Base-by-base conservation (phyloP, 768 basidiomycete species). In the Leccinum arenicola region DNA sequence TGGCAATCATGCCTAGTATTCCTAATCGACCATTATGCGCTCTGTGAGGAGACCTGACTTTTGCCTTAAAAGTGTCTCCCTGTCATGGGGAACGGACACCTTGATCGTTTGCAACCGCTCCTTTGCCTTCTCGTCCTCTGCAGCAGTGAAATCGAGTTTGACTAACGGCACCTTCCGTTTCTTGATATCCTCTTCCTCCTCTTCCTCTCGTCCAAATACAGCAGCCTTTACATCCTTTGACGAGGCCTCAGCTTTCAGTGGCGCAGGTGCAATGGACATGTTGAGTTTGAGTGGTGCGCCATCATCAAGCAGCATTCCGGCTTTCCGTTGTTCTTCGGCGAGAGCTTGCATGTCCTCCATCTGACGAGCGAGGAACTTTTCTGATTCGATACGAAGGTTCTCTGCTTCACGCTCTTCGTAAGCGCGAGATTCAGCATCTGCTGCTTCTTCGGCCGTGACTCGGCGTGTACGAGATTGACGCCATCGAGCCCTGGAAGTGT, bases 331-430 rank as follows among this genome's bases (percentile, higher is more conserved):
- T 68, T 95, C 90, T 53, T 91, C 91, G 12, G 91, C 91, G 29
- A 96, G 77, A 2, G 91, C 88, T 64, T 94, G 93, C 87, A 96
- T 90, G 72, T 98, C 95, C 62, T 92, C 92, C 92, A 96, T 94
- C 69, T 97, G 95, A 56, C 87, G 82, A 36, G 92, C 91, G 60
- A 98, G 80, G 82, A 98, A 97, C 62, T 86, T 89, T 73, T 98
- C 96, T 1, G 93, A 94, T 74, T 98, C 94, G 52, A 86, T 83
- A 36, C 93, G 85, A 23, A 97, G 80, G 64, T 92, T 90, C 70
- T 91, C 94, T 8, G 86, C 84, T 73, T 97, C 93, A 54, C 89
- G 88, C 50, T 88, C 87, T 74, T 97, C 95, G 59, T 86, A 86
- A 29, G 82, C 76, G 15, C 91, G 84, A 36, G 93, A 94, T 63